Conservation (phyloP, 306 rosid species). For the Dryas octopetala region DNA sequence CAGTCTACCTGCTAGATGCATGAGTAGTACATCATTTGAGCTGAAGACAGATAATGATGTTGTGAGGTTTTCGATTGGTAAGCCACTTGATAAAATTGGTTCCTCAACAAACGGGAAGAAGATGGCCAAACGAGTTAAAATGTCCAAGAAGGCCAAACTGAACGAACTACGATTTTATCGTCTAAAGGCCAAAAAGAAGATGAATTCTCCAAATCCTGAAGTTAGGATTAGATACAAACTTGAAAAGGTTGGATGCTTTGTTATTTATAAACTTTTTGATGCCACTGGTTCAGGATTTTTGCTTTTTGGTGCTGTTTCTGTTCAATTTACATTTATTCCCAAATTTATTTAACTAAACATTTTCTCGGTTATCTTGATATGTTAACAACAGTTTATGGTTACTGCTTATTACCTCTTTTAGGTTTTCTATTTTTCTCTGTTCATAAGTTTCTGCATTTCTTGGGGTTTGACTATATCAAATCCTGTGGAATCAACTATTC, state of each 20-base stretch:
- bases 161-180: constrained; percentile 81
- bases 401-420: background rate
- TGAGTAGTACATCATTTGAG: constrained; percentile 54
- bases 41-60: constrained; percentile 47
- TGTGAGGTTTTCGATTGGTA: constrained; percentile 61
- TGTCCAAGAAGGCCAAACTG: constrained; percentile 71
- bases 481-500: background rate
- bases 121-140: constrained; percentile 36
- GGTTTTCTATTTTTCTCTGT: background rate
- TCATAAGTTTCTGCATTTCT: background rate
- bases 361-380: background rate
- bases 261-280: background rate
- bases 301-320: background rate
- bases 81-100: constrained; percentile 11
- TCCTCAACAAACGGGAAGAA: constrained; percentile 25
- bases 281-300: background rate
- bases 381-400: background rate
- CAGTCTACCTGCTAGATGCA: constrained; percentile 39
- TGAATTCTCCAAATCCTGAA: constrained; percentile 83
- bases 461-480: background rate
- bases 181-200: constrained; percentile 82
- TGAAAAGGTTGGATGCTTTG: constrained; percentile 55
- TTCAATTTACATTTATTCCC: background rate
- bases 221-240: constrained; percentile 86
- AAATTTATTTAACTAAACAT: background rate